Evolutionary conservation across 768 basidiomycete species (phyloP), one percentile per base, ranked within the genome.

Genomic region (Russula virescens): DNA sequence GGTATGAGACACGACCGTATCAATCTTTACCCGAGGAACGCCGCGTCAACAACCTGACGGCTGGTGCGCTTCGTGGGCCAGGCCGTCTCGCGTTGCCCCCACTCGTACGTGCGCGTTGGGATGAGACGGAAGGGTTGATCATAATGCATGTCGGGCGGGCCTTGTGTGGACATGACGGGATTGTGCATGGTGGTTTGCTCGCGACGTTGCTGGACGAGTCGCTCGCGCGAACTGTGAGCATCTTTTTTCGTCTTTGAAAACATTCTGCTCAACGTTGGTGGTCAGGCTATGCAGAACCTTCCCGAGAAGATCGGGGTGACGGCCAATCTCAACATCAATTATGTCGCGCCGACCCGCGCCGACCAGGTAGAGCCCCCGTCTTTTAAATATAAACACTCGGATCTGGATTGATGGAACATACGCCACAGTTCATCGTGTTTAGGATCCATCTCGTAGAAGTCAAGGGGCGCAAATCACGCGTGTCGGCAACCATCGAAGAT

Each of bases 231-330:
- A 88, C 84, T 68, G 95, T 95, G 69, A 64, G 86, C 75, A 8
- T 43, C 59, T 9, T 46, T 4, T 8, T 31, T 38, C 55, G 25
- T 18, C 23, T 11, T 31, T 38, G 38, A 14, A 23, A 45, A n/a
- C 1, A 9, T 18, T n/a, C 16, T 66, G 5, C 38, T 38, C 13
- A 45, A 52, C 46, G 16, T 23, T 35, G 57, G 28, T 52, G 13
- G 60, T 0, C 58, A 96, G 93, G 94, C 96, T 13, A 81, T 95
- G 46, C 79, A 81, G 53, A 92, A 93, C 70, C 76, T 98, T 0
- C 93, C 94, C 0, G 87, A 90, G 23, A 87, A 89, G 70, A 86
- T 98, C 46, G 96, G 91, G 19, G 95, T 98, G 13, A 99, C 96
- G 0, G 96, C 95, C 2, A 89, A 83, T 47, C 78, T 99, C 47